These are phyloP conservation scores for Conoideocrella luteorostrata DNA, from an alignment of 2,329 filamentous ascomycete species.

Conservation along the genomic window DNA sequence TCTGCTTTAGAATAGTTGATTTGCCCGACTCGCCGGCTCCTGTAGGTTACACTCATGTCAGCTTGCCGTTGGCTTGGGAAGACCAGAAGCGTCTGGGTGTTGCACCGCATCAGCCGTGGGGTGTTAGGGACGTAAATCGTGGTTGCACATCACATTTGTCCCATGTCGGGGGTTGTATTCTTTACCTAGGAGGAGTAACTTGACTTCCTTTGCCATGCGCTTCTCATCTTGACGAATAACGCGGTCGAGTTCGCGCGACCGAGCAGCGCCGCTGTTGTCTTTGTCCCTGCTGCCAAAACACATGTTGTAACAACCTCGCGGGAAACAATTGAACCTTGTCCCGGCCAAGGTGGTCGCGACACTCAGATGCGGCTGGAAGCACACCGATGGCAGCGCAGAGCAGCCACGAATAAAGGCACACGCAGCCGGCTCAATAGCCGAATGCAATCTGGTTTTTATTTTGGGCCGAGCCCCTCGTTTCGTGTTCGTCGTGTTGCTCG, in stretches of 20 bases:
- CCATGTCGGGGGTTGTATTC: background rate
- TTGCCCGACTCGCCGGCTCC: conserved; percentile 88
- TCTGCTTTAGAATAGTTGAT: conserved; percentile 96
- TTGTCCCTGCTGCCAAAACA: conserved; percentile 56
- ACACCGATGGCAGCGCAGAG: too few relatives aligned
- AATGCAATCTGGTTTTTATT: too few relatives aligned
- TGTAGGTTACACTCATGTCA: conserved; percentile 30
- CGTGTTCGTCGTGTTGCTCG: too few relatives aligned
- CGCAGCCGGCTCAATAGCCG: too few relatives aligned
- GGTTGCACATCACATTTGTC: background rate
- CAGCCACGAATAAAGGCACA: too few relatives aligned
- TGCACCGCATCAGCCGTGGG: conserved; percentile 2
- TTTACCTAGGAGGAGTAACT: conserved; percentile 82
- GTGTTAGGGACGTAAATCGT: background rate
- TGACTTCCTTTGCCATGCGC: conserved; percentile 78
- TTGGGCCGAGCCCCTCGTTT: too few relatives aligned
- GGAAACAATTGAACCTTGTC: background rate
- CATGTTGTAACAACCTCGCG: conserved; percentile 35
- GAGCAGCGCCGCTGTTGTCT: conserved; percentile 39
- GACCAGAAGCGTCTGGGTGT: too few relatives aligned
- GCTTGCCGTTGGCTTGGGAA: background rate
- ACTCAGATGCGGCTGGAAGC: too few relatives aligned
- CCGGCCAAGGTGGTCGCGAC: too few relatives aligned
- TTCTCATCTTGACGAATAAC: conserved; percentile 83
- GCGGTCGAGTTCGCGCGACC: conserved; percentile 77